These are phyloP conservation scores for Tulasnella sp. DNA, from an alignment of 768 basidiomycete genomes.

Conservation along the genomic window DNA sequence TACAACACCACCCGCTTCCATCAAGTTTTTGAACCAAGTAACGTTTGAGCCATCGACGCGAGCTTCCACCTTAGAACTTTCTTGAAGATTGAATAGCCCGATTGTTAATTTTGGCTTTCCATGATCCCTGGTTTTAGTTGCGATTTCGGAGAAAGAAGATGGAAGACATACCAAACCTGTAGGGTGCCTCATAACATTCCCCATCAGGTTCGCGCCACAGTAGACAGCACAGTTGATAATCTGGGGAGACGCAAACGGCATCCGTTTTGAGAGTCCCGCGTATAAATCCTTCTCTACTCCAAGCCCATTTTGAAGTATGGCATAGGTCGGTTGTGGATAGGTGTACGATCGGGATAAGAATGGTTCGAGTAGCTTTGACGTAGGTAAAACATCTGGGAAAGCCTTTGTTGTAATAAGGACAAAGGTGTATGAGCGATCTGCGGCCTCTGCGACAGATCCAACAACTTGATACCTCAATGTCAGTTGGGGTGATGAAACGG, in stretches of 20 bases:
- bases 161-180: background rate
- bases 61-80: no score
- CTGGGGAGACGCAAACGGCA: slow-evolving; percentile 6
- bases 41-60: no score
- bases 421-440: slow-evolving; percentile 49
- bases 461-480: slow-evolving; percentile 35
- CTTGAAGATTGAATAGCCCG: background rate
- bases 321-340: slow-evolving; percentile 46
- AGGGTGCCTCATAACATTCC: background rate
- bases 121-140: background rate
- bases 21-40: slow-evolving; percentile 35
- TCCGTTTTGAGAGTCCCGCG: slow-evolving; percentile 36
- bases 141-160: background rate
- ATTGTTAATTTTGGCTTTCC: background rate
- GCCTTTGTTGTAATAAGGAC: slow-evolving; percentile 60
- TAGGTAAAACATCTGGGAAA: slow-evolving; percentile 51
- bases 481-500: no score
- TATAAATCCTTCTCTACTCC: slow-evolving; percentile 60
- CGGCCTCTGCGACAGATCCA: slow-evolving; percentile 47
- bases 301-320: slow-evolving; percentile 62
- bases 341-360: slow-evolving; percentile 39
- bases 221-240: background rate
- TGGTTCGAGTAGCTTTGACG: slow-evolving; percentile 45
- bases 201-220: background rate
- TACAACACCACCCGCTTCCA: slow-evolving; percentile 41